Percentiles rank a stretch among this genome's conserved stretches.
Evolutionary conservation across 2,329 filamentous ascomycete species (phyloP).

Genomic region (Neocucurbitaria cava): DNA sequence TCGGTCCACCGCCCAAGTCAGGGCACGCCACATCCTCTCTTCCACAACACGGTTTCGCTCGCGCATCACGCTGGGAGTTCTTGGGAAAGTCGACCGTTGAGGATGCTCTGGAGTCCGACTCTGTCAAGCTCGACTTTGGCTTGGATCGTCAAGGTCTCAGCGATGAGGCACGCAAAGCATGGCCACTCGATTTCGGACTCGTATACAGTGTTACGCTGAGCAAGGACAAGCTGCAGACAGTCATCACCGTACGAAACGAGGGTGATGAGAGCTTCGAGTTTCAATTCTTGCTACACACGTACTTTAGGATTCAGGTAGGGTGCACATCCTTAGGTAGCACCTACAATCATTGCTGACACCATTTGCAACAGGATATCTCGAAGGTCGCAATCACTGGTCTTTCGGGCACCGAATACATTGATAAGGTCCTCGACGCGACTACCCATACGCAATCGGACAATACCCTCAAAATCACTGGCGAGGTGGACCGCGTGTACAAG

Average conservation of each 20-base stretch:
- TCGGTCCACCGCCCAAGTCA: constrained; percentile 76
- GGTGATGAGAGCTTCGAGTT: constrained; percentile 84
- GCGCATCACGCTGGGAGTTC: constrained; percentile 90
- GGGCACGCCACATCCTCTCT: constrained; percentile 80
- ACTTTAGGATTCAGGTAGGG: constrained; percentile 79
- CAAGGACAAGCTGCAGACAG: constrained; percentile 76
- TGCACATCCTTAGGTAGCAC: neutral
- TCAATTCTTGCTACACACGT: constrained; percentile 90
- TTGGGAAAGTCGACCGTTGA: constrained; percentile 85
- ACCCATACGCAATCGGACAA: constrained; percentile 70
- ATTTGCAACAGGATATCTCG: constrained; percentile 73
- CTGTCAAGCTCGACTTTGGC: constrained; percentile 95
- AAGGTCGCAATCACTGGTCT: constrained; percentile 77
- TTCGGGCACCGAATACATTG: constrained; percentile 75
- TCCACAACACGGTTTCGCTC: constrained; percentile 93
- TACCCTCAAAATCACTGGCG: constrained; percentile 72
- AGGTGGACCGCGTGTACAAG: constrained; percentile 89
- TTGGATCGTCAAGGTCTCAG: constrained; percentile 76
- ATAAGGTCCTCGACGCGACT: constrained; percentile 77
- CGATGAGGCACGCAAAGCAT: constrained; percentile 72
- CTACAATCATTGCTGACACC: neutral
- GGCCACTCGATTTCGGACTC: constrained; percentile 87
- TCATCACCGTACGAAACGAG: constrained; percentile 88
- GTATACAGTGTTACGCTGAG: constrained; percentile 92
- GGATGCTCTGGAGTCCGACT: constrained; percentile 55